Percentiles rank a stretch among this genome's conserved stretches.
Conservation (phyloP, 441 rosid genomes). For the Erysimum cheiri region DNA sequence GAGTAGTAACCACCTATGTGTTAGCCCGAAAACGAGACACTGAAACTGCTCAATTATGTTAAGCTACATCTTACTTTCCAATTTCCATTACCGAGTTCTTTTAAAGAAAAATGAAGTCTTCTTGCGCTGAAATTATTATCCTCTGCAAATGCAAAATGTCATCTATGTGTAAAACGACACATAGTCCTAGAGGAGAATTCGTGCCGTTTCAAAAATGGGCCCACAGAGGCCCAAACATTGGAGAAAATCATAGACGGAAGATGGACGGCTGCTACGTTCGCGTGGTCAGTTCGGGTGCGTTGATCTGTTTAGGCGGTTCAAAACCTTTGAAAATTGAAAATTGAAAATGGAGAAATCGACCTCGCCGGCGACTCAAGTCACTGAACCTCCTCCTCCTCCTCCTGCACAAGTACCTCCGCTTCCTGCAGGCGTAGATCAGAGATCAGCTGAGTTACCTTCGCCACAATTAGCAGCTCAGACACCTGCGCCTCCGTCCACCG, state of each 20-base stretch:
- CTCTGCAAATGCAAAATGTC: conserved; percentile 50
- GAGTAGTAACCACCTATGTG: not conserved
- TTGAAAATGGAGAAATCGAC: conserved; percentile 41
- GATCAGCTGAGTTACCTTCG: conserved; percentile 16
- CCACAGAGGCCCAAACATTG: conserved; percentile 10
- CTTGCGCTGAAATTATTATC: conserved; percentile 59
- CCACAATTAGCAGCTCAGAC: conserved; percentile 13
- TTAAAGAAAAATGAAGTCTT: conserved; percentile 63
- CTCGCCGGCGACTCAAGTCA: conserved; percentile 24
- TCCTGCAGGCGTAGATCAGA: conserved; percentile 22
- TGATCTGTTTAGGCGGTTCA: conserved; percentile 25
- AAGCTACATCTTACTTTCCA: not conserved
- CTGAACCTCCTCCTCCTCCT: conserved; percentile 23
- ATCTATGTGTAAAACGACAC: not conserved
- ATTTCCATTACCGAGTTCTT: conserved; percentile 27
- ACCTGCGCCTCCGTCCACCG: conserved; percentile 31
- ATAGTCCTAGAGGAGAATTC: too few species aligned
- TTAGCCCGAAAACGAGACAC: conserved; percentile 4
- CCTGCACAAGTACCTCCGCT: conserved; percentile 17
- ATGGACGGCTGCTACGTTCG: too few species aligned
- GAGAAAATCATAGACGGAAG: too few species aligned
- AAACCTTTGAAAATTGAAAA: conserved; percentile 1
- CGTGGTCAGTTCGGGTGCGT: too few species aligned
- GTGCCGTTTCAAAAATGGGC: too few species aligned
- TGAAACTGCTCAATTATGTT: not conserved